These are phyloP conservation scores for Naematelia encephala DNA, from an alignment of 768 basidiomycete species.

Conservation along the genomic window DNA sequence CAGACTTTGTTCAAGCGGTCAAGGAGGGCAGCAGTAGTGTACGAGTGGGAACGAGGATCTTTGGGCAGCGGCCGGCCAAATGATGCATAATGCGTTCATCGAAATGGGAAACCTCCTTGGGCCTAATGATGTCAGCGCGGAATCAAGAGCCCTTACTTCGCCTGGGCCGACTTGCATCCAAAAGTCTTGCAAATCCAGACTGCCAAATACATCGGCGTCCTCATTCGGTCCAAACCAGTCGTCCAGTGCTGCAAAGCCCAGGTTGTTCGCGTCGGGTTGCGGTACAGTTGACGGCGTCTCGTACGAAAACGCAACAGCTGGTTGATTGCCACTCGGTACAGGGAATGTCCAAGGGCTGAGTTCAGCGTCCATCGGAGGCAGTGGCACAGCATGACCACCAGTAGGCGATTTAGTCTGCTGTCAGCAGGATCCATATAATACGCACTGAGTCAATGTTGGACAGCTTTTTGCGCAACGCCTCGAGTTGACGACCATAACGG, in stretches of 20 bases:
- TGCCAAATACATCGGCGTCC: conserved; percentile 14
- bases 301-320: not conserved
- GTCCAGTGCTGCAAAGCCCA: conserved; percentile 32
- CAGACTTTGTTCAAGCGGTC: conserved; percentile 84
- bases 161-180: conserved; percentile 44
- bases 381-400: conserved; percentile 19
- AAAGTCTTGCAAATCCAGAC: conserved; percentile 39
- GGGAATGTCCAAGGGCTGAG: conserved; percentile 9
- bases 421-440: conserved; percentile 5
- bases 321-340: not conserved
- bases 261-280: conserved; percentile 6
- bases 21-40: conserved; percentile 81
- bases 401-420: conserved; percentile 24
- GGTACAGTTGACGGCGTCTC: not conserved
- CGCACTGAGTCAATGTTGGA: conserved; percentile 28
- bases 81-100: conserved; percentile 21
- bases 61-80: conserved; percentile 68
- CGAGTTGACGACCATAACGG: conserved; percentile 41
- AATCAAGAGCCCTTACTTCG: conserved; percentile 25
- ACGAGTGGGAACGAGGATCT: conserved; percentile 85
- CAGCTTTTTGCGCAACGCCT: conserved; percentile 32
- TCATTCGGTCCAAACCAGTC: conserved; percentile 34
- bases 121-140: conserved; percentile 21
- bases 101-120: conserved; percentile 45
- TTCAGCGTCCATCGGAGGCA: conserved; percentile 18